phyloP scores from a whole-genome alignment of 371 early-diverging fungal genomes.

The Blakeslea trispora region DNA sequence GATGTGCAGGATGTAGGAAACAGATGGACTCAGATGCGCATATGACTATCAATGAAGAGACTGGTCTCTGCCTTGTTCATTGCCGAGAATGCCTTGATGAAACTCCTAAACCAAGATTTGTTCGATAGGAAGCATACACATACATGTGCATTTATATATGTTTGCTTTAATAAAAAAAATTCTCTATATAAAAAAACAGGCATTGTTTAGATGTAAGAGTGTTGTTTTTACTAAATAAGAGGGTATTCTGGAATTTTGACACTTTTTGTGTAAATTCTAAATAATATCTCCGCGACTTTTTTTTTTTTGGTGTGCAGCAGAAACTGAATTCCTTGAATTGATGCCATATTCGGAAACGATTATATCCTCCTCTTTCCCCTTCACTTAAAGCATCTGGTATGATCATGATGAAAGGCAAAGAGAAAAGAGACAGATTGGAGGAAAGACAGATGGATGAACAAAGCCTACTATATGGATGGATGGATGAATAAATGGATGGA shows the following conservation, averaged over 20 bases:
- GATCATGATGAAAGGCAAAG: background rate
- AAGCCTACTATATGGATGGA: constrained; percentile 16
- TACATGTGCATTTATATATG: too few relatives aligned
- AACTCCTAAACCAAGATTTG: constrained; percentile 28
- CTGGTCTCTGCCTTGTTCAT: constrained; percentile 34
- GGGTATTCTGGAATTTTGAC: too few relatives aligned
- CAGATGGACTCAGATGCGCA: constrained; percentile 57
- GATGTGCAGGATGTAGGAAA: constrained; percentile 52
- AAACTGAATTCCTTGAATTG: background rate
- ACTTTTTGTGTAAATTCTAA: too few relatives aligned
- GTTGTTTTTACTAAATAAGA: too few relatives aligned
- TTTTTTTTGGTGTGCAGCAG: too few relatives aligned
- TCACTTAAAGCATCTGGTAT: constrained; percentile 33
- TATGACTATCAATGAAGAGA: constrained; percentile 33
- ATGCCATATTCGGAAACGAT: background rate
- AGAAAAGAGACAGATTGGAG: constrained; percentile 9
- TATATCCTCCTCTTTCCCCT: constrained; percentile 40
- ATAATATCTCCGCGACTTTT: too few relatives aligned
- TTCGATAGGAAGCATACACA: too few relatives aligned
- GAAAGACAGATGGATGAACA: constrained; percentile 5
- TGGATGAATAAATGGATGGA: constrained; percentile 27
- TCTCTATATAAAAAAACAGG: too few relatives aligned
- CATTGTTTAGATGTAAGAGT: too few relatives aligned
- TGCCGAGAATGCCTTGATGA: constrained; percentile 51
- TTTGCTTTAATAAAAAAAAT: too few relatives aligned